Evolutionary conservation across 345 rosid genomes (phyloP), one percentile per base, ranked within the genome.

Genomic region (Euphorbia tirucalli): DNA sequence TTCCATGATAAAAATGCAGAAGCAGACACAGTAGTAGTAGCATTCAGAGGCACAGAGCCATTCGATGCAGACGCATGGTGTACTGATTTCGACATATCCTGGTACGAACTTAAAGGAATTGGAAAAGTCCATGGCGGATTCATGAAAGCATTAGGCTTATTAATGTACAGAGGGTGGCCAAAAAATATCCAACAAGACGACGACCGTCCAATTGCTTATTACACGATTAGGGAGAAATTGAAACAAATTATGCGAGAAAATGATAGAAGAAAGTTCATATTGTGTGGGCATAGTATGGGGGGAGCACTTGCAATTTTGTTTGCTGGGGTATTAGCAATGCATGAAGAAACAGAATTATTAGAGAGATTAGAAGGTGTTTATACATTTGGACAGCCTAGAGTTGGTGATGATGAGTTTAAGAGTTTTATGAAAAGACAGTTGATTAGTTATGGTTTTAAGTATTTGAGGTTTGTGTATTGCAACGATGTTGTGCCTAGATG

Each of bases 321-420:
- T 49, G 81, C 82, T 8, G 88, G 88, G 0, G 74, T 87, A 32
- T 65, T 91, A 32, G 87, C 85, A 1, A 49, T 80, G 69, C 91
- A 91, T 43, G 76, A 81, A 0, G 87, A 91, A 65, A 66, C 44
- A 11, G 30, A 24, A 52, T 57, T 89, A 35, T 57, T 91, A 32
- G n/a, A 78, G 59, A 86, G 80, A 77, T 72, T 89, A 62, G 85
- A 85, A 56, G 97, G 94, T 22, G 81, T 87, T 44, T 88, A 85
- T 65, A 85, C 94, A 1, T 91, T 80, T 62, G 97, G 94, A 70
- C 97, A 91, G 67, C 97, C 97, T 10, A 85, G 88, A 63, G 81
- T 91, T 56, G 94, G 97, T 0, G 90, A 91, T 32, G 71, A 39
- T 7, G 71, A 70, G 21, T 89, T 87, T 62, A 85, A 78, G 43